Evolutionary conservation across 2,329 filamentous ascomycete genomes (phyloP), one percentile per base, ranked within the genome.

Genomic region (Aspergillus viridinutans): DNA sequence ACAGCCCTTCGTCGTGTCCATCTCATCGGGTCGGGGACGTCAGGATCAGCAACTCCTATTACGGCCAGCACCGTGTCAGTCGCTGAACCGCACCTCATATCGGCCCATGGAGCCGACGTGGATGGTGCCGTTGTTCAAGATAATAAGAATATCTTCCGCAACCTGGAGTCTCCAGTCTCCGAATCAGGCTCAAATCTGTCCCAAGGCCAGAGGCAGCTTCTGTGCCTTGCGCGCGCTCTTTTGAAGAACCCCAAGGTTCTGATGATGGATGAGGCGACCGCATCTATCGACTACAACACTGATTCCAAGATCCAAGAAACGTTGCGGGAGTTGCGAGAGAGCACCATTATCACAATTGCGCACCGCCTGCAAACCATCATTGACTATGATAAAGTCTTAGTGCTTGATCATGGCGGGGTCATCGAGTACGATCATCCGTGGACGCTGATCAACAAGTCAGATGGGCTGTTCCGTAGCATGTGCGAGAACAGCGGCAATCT

Each of bases 241-340:
- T 87, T 99, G 61, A 97, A 96, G 76, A 85, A 85, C 35, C 92
- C 94, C 0, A 92, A 90, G 62, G 92, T 99, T 1, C 81, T 99
- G n/a, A 88, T 99, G 69, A 97, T 99, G 94, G 94, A 99, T 74
- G 94, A 99, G 79, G 94, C 94, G 0, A 99, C 94, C 0, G 94
- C 94, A 0, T 96, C 90, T 0, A 97, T 99, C 69, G 94, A 99
- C 76, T 97, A 97, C 75, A 89, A 87, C 4, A 99, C 94, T 1
- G 94, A 99, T 69, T 83, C 88, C 51, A 97, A 96, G 78, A 97
- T 99, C 64, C 94, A 99, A 75, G 91, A 90, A 67, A 97, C 94
- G 0, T 92, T 99, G 59, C 88, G 92, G n/a, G 90, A 96, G 73
- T 83, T 97, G 66, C 89, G 87, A 63, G 82, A 75, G 29, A 90